Conservation (phyloP, 352 stramenopile genomes). For the Blastocystis sp. region DNA sequence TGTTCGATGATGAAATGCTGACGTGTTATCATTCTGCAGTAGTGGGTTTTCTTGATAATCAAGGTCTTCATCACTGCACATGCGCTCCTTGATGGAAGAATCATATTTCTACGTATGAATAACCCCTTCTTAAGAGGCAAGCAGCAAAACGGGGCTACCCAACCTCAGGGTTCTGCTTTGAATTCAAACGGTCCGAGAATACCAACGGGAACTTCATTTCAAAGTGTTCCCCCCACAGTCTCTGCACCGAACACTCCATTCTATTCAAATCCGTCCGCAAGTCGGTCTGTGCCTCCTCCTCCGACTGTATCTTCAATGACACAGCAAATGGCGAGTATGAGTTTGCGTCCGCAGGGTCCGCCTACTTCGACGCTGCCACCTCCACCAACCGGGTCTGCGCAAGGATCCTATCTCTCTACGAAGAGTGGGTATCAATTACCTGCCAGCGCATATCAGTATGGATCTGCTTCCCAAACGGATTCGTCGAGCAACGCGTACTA, state of each 20-base stretch:
- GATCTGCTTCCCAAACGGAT: background rate
- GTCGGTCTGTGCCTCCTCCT: conserved; percentile 23
- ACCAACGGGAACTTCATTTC: background rate
- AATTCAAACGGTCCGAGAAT: background rate
- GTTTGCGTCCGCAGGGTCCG: conserved; percentile 26
- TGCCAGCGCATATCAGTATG: conserved; percentile 15
- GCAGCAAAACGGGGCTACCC: background rate
- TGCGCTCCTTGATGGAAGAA: conserved; percentile 1
- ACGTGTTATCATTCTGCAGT: background rate
- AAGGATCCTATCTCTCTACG: conserved; percentile 26
- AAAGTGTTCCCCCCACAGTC: background rate
- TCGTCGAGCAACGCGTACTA: background rate
- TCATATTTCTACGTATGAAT: conserved; percentile 28
- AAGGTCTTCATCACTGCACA: conserved; percentile 26
- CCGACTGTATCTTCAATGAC: background rate
- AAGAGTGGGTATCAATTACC: conserved; percentile 39
- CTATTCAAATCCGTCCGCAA: background rate
- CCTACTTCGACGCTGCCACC: background rate
- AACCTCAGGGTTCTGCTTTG: background rate
- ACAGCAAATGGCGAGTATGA: conserved; percentile 42
- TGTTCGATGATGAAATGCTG: background rate
- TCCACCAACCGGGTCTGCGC: background rate
- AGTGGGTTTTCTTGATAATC: conserved; percentile 21
- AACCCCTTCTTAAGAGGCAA: conserved; percentile 23
- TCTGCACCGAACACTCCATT: background rate